Base-by-base conservation (phyloP, 2,329 filamentous ascomycete genomes). In the Phialemoniopsis sp. region DNA sequence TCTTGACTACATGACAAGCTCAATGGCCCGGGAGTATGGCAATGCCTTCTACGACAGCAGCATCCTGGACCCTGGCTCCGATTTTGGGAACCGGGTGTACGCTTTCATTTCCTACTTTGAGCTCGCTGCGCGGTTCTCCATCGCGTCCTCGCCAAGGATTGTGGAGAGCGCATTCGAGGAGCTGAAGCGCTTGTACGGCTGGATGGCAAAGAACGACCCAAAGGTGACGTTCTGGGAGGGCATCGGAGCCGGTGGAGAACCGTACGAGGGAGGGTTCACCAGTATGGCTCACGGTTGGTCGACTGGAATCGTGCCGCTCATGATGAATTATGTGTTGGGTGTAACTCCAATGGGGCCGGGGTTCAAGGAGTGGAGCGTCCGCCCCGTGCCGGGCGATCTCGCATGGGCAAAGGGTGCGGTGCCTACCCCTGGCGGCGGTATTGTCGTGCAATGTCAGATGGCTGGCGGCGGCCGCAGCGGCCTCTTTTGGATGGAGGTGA, bases 71-170 rank as follows among this genome's bases (percentile, higher is more conserved):
- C 46, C 56, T 0, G 50, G 47, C 1, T 45, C 44, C 0, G 63
- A 59, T 1, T 72, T 64, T 47, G 61, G 61, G 3, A 51, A 67
- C 36, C 61, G 70, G 12, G 71, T 75, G 4, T 76, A 76, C 39
- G 60, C 72, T 3, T 74, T 76, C 44, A 64, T 69, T 14, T 74
- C 71, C 3, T 76, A 71, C 49, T 75, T 76, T 45, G 72, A 76
- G 54, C 58, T 71, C 14, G 59, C 64, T n/a, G 72, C 71, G 12
- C 66, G 71, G 9, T 73, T 76, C 46, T 29, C 29, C 13, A 39
- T 46, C 4, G 43, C 50, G 3, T 28, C 38, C 13, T 13, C 17
- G 13, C 21, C 7, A 3, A 49, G 54, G 16, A 52, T 37, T 5
- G 39, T 34, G 5, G 37, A 29, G 5, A 38, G 29, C 28, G 71